Percentiles rank a stretch among this genome's conserved stretches.
Conservation (phyloP, 345 rosid species). For the Raphanus sativus region DNA sequence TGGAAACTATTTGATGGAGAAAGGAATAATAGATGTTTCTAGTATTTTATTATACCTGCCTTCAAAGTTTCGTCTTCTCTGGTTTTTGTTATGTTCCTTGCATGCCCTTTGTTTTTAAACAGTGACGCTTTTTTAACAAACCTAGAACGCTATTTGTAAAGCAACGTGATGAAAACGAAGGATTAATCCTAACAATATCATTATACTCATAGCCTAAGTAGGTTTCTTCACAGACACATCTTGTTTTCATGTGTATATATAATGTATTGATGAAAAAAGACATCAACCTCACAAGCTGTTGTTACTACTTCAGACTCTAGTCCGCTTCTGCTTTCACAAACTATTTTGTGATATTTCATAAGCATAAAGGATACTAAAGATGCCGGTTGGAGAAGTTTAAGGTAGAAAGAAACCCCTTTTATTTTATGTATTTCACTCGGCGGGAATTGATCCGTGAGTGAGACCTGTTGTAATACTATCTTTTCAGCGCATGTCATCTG, state of each 20-base stretch:
- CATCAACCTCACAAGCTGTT: not conserved
- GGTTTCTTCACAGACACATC: not conserved
- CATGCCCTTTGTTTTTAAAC: not conserved
- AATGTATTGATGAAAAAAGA: not conserved
- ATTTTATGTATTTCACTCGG: not conserved
- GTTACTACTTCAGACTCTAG: not conserved
- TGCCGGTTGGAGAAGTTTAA: not conserved
- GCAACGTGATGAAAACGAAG: not conserved
- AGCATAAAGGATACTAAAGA: not conserved
- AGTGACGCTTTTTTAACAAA: too few relatives aligned
- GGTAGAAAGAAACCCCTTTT: conserved; percentile 3
- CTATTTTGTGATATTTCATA: not conserved
- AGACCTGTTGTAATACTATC: not conserved
- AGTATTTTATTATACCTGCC: not conserved
- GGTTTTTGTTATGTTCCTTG: not conserved
- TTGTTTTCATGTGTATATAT: not conserved
- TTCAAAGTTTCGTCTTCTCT: not conserved
- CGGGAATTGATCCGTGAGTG: not conserved
- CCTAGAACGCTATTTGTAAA: too few relatives aligned
- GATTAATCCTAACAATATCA: not conserved
- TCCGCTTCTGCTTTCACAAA: not conserved
- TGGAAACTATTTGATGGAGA: conserved; percentile 12
- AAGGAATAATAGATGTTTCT: not conserved
- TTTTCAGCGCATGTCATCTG: conserved; percentile 44
- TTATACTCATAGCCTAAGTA: not conserved